Conservation (phyloP, 441 rosid genomes). For the Adansonia rubrostipa region DNA sequence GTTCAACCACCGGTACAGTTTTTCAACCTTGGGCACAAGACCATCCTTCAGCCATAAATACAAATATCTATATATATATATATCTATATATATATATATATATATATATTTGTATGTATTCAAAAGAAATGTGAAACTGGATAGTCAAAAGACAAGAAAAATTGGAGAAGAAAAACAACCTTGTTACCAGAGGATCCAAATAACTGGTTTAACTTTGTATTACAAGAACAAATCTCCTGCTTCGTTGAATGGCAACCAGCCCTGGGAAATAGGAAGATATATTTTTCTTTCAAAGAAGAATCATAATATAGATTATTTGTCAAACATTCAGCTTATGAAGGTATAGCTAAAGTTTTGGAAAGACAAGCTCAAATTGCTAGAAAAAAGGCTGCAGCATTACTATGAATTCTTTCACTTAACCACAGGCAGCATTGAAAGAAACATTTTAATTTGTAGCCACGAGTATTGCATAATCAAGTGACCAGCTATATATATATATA, state of each 20-base stretch:
- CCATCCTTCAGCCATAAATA: not conserved
- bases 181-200: constrained; percentile 23
- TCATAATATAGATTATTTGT: constrained; percentile 4
- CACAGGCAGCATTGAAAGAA: not conserved
- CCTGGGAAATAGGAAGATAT: constrained; percentile 41
- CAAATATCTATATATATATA: no score
- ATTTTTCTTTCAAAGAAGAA: not conserved
- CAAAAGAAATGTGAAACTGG: not conserved
- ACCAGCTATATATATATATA: no score
- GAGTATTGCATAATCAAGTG: no score
- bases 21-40: not conserved
- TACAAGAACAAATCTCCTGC: constrained; percentile 41
- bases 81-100: not conserved
- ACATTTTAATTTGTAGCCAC: not conserved
- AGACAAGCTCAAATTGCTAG: constrained; percentile 6
- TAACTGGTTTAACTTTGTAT: constrained; percentile 33
- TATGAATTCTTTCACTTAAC: not conserved
- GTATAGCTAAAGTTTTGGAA: not conserved
- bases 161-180: constrained; percentile 43
- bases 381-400: not conserved
- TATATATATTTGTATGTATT: not conserved
- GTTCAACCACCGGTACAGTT: no score
- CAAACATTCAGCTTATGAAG: not conserved
- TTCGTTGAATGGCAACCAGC: constrained; percentile 30
- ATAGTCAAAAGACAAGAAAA: not conserved